Evolutionary conservation across 2,329 filamentous ascomycete genomes (phyloP), one percentile per base, ranked within the genome.

Genomic region (Colletotrichum aenigma): DNA sequence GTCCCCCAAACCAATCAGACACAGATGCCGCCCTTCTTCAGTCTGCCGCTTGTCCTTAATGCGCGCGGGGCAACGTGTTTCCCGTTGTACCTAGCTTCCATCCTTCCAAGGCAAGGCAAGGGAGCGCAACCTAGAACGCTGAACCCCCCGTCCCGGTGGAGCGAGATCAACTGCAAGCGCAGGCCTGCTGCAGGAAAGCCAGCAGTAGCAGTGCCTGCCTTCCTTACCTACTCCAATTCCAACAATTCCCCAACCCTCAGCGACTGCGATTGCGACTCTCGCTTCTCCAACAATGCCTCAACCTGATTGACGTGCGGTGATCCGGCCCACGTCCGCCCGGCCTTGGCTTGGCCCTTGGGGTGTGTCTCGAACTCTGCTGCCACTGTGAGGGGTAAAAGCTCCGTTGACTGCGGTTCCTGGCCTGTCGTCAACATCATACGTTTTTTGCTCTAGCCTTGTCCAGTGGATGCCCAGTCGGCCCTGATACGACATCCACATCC

Each of bases 391-490:
- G 74, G 74, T 65, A 76, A 60, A 34, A 69, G 70, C 28, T 76
- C 56, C 65, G 36, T 76, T 60, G 70, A 43, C 70, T 76, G 69
- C 62, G 68, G 61, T 73, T 74, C 74, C 74, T 69, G 74, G 65
- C 70, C 65, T 76, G 74, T 66, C 70, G 74, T 74, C 64, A 76
- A 68, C 74, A 74, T 76, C 74, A 68, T 76, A 76, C 74, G 74
- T 76, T 76, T 73, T 74, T 74, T 65, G 43, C 73, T 75, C 56
- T 69, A 56, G 70, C 64, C 34, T 73, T 69, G 65, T 30, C 62
- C 70, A 68, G 64, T 69, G 74, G 70, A 69, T 76, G 74, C 65
- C 4, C 70, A 69, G 34, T 76, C 74, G 58, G 70, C 70, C 65
- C 74, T 76, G 74, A 69, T 76, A 69, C 74, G 32, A 65, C 70